Evolutionary conservation across 352 stramenopile species (phyloP), one percentile per base, ranked within the genome.

Genomic region (Globisporangium apiculatum): DNA sequence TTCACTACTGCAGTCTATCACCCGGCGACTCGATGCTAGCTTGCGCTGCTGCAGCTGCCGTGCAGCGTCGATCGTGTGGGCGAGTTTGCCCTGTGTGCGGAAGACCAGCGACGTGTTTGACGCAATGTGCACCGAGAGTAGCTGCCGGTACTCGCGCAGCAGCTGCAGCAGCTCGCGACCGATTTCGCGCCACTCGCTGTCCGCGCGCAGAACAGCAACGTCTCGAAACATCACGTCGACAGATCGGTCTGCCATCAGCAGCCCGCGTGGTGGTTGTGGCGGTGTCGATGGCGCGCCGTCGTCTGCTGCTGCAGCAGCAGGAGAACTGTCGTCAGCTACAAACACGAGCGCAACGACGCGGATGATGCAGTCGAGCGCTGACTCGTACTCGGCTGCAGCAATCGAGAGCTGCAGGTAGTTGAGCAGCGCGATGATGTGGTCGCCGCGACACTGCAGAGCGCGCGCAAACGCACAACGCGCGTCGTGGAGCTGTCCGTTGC

Each of bases 321-420:
- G 1, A 15, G 50, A 5, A 5, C n/a, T 56, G 4, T 9, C 11
- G 35, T 12, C 42, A 5, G 15, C 14, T 7, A 8, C 10, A 36
- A 58, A 66, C 46, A 69, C 49, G 15, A 73, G 62, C 41, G 75
- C 65, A 11, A 81, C 41, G 7, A 81, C 24, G 1, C 64, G 68
- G 3, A 81, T 7, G 8, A 75, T 67, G 5, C 56, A 60, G 37
- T 76, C 66, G 3, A 84, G 59, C 7, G 68, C 67, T 1, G 60
- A 43, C 53, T 84, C 72, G 35, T 84, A 78, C 56, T 79, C 71
- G 2, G 57, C 42, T 12, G 55, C 40, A 1, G 70, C 62, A 8
- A 81, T 60, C 15, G 65, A 67, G 11, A 81, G 51, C 60, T 82
- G 72, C 2, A 81, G 55, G n/a, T 65, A 72, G 48, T 85, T 85